These are phyloP conservation scores for Fusarium decemcellulare DNA, from an alignment of 2,329 filamentous ascomycete species.

Conservation along the genomic window DNA sequence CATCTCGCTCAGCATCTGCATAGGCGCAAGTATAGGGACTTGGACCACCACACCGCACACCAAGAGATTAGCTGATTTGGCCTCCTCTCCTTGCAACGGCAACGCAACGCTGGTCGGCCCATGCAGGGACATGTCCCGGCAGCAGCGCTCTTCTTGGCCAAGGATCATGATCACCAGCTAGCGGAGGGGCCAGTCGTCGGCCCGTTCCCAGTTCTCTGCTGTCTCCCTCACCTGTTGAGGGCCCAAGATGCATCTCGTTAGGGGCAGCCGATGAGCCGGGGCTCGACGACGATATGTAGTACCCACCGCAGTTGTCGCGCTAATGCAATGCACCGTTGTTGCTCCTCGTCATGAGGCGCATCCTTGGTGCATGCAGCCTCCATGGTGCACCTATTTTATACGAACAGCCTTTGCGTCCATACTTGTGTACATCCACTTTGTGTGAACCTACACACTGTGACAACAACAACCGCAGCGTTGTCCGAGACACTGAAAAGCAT, in stretches of 20 bases:
- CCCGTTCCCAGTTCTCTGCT: neutral
- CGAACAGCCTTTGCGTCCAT: conserved; percentile 9
- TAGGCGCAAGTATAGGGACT: neutral
- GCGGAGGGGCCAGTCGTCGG: neutral
- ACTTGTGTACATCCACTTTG: conserved; percentile 4
- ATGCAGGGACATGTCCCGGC: conserved; percentile 28
- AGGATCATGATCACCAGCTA: conserved; percentile 7
- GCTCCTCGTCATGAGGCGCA: conserved; percentile 26
- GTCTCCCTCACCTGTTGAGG: neutral
- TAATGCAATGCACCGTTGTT: conserved; percentile 37
- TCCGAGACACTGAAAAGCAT: neutral
- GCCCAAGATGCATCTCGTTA: conserved; percentile 9
- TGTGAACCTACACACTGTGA: neutral
- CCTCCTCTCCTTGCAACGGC: conserved; percentile 12
- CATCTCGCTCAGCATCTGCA: neutral
- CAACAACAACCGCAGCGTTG: no score
- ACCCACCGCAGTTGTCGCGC: conserved; percentile 7
- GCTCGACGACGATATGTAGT: neutral
- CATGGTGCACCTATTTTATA: conserved; percentile 19
- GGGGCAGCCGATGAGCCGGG: conserved; percentile 12
- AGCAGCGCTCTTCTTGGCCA: neutral
- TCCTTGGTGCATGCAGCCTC: conserved; percentile 9
- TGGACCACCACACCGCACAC: conserved; percentile 5
- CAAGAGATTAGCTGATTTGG: conserved; percentile 20
- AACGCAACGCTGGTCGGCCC: conserved; percentile 18